phyloP scores from a whole-genome alignment of 148 eudicot genomes.

The Camellia japonica region DNA sequence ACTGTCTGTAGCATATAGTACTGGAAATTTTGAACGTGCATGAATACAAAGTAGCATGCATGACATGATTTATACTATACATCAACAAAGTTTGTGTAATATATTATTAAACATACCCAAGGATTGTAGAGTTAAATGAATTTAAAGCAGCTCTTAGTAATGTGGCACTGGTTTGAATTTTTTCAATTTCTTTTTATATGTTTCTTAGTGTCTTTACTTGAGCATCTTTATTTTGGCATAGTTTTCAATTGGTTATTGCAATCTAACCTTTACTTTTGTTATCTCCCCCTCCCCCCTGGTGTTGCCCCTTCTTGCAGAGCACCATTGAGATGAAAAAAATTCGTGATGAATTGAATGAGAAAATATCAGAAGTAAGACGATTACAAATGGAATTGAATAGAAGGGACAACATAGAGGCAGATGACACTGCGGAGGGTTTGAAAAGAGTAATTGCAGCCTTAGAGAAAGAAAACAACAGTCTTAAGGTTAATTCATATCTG shows the following conservation, averaged over 20 bases:
- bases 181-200: neutral
- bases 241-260: neutral
- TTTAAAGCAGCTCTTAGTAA: neutral
- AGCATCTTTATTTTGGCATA: neutral
- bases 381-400: conserved; percentile 64
- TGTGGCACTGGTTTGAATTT: neutral
- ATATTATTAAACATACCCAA: neutral
- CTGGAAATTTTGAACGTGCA: conserved; percentile 5
- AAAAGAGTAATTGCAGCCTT: conserved; percentile 51
- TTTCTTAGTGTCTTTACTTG: neutral
- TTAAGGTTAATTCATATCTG: conserved; percentile 52
- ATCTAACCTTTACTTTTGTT: neutral
- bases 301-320: conserved; percentile 38
- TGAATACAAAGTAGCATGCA: neutral
- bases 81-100: neutral
- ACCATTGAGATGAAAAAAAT: conserved; percentile 44
- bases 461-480: conserved; percentile 61
- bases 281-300: neutral
- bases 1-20: neutral
- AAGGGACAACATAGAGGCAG: conserved; percentile 39
- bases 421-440: conserved; percentile 41
- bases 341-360: conserved; percentile 58
- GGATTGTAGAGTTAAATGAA: neutral
- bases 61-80: neutral
- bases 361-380: conserved; percentile 51